These are phyloP conservation scores for Stellera chamaejasme DNA, from an alignment of 345 rosid genomes.

Conservation along the genomic window DNA sequence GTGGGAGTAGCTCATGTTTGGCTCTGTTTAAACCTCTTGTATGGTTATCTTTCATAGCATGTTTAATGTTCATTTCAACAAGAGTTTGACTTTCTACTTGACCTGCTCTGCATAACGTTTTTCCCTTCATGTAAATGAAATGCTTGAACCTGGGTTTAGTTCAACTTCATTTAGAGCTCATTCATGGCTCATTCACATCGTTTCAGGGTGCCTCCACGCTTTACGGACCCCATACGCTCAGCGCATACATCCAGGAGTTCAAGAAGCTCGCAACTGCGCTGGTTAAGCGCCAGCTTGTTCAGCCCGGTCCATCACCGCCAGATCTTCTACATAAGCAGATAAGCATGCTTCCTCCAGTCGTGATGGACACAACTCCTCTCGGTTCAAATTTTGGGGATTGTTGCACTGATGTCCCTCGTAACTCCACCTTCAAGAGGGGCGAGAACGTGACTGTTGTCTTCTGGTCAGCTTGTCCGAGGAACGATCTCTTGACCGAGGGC, in stretches of 20 bases:
- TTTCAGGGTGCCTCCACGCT: constrained; percentile 87
- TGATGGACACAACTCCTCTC: constrained; percentile 59
- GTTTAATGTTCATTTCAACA: too few relatives aligned
- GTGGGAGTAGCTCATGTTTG: too few relatives aligned
- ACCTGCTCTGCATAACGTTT: too few relatives aligned
- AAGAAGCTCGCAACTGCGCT: constrained; percentile 63
- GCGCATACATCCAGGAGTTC: constrained; percentile 84
- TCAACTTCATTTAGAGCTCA: too few relatives aligned
- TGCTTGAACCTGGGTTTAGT: too few relatives aligned
- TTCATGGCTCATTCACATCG: too few relatives aligned
- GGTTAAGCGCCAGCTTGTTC: constrained; percentile 31
- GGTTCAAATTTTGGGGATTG: constrained; percentile 69
- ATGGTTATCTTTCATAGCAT: too few relatives aligned
- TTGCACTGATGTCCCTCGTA: constrained; percentile 55
- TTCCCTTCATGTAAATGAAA: too few relatives aligned
- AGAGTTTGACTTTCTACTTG: too few relatives aligned
- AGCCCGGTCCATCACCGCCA: constrained; percentile 64
- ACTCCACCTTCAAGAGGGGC: constrained; percentile 59
- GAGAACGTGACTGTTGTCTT: constrained; percentile 54
- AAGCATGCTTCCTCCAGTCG: constrained; percentile 73
- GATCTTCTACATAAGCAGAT: constrained; percentile 67
- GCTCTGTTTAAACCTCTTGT: too few relatives aligned
- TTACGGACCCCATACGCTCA: constrained; percentile 75
- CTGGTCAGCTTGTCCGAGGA: constrained; percentile 88
- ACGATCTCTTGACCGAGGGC: constrained; percentile 82